Evolutionary conservation across 306 rosid species (phyloP).

Genomic region (Lathyrus sativus): DNA sequence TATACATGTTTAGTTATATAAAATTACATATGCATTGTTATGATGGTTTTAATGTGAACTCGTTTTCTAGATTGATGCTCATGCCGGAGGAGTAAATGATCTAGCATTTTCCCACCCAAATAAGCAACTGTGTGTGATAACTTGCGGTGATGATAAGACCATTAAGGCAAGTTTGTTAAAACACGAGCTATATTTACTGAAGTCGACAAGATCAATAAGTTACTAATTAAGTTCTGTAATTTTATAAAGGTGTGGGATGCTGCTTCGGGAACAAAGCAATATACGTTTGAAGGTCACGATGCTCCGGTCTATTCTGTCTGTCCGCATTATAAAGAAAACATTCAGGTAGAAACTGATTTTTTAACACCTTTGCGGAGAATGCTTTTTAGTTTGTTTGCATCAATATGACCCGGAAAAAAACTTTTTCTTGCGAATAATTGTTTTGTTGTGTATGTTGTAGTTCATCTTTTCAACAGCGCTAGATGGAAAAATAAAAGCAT

Average conservation of each 20-base stretch:
- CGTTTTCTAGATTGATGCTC: slow-evolving; percentile 86
- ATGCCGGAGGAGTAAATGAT: slow-evolving; percentile 95
- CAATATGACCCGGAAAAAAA: background rate
- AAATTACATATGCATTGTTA: background rate
- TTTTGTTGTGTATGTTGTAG: slow-evolving; percentile 53
- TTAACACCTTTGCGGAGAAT: slow-evolving; percentile 1
- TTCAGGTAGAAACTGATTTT: slow-evolving; percentile 58
- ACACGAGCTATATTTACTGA: slow-evolving; percentile 28
- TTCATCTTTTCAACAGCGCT: slow-evolving; percentile 93
- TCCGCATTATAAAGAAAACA: slow-evolving; percentile 88
- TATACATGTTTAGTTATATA: background rate
- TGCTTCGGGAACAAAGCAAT: slow-evolving; percentile 67
- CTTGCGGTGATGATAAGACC: slow-evolving; percentile 97
- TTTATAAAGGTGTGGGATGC: slow-evolving; percentile 86
- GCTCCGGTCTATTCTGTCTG: slow-evolving; percentile 93
- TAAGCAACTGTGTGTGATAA: slow-evolving; percentile 93
- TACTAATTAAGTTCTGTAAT: slow-evolving; percentile 41
- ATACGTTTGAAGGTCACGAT: slow-evolving; percentile 90
- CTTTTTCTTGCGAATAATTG: slow-evolving; percentile 4
- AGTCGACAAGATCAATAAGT: slow-evolving; percentile 26
- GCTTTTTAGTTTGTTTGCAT: slow-evolving; percentile 15
- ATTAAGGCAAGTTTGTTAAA: slow-evolving; percentile 66
- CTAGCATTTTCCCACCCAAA: slow-evolving; percentile 95
- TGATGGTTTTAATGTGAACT: slow-evolving; percentile 15
- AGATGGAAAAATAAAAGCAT: slow-evolving; percentile 96